Percentiles rank a stretch among this genome's conserved stretches.
Evolutionary conservation across 2,329 filamentous ascomycete genomes (phyloP).

Genomic region (Colletotrichum nymphaeae): DNA sequence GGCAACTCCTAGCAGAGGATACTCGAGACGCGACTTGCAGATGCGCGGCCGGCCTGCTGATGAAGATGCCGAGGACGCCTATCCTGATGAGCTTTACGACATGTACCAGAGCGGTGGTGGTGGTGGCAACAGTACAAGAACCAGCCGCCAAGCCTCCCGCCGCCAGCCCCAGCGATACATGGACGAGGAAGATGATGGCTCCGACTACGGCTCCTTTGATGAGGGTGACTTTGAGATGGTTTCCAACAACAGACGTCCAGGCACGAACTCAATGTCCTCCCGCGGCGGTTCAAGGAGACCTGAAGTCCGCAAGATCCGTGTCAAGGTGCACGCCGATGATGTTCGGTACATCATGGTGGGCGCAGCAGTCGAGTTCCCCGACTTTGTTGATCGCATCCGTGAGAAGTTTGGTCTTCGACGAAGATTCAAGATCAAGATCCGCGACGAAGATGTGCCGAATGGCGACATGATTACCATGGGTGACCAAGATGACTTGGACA

Average conservation of each 20-base stretch:
- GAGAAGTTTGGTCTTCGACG: slow-evolving; percentile 86
- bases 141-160: slow-evolving; percentile 52
- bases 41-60: slow-evolving; percentile 39
- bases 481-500: slow-evolving; percentile 94
- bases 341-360: slow-evolving; percentile 93
- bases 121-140: slow-evolving; percentile 49
- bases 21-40: slow-evolving; percentile 39
- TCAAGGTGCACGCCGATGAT: slow-evolving; percentile 93
- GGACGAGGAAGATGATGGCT: slow-evolving; percentile 83
- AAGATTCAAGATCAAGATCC: slow-evolving; percentile 89
- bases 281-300: slow-evolving; percentile 69
- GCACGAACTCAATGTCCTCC: slow-evolving; percentile 57
- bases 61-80: slow-evolving; percentile 70
- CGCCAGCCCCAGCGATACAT: slow-evolving; percentile 70
- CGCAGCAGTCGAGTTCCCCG: slow-evolving; percentile 76
- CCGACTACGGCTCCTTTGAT: slow-evolving; percentile 77
- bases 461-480: slow-evolving; percentile 97
- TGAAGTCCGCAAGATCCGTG: slow-evolving; percentile 81
- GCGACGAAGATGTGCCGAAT: slow-evolving; percentile 79
- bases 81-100: slow-evolving; percentile 78
- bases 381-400: slow-evolving; percentile 82
- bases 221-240: slow-evolving; percentile 86
- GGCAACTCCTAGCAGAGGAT: slow-evolving; percentile 52
- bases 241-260: slow-evolving; percentile 59
- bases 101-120: slow-evolving; percentile 61